Percentiles rank a stretch among this genome's conserved stretches.
Evolutionary conservation across 1,284 basidiomycete species (phyloP).

Genomic region (Sparassis latifolia): DNA sequence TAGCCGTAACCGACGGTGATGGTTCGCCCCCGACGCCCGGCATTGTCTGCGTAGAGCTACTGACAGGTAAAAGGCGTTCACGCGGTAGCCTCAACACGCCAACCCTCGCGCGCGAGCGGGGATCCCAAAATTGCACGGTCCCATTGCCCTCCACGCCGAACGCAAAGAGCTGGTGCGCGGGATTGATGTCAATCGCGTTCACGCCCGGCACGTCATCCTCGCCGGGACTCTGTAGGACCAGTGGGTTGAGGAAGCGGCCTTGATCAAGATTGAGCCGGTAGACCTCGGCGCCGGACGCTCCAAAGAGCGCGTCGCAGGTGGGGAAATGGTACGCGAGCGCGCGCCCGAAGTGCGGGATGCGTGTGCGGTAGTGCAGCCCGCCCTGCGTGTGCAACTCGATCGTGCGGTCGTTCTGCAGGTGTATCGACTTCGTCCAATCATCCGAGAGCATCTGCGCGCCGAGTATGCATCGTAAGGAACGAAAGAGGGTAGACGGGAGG

Average conservation of each 20-base stretch:
- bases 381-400: conserved; percentile 93
- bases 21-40: conserved; percentile 38
- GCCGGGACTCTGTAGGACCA: conserved; percentile 53
- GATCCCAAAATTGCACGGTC: conserved; percentile 95
- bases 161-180: conserved; percentile 85
- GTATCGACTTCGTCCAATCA: conserved; percentile 99
- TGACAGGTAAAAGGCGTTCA: conserved; percentile 45
- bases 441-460: conserved; percentile 79
- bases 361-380: conserved; percentile 86
- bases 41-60: conserved; percentile 30
- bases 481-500: not conserved
- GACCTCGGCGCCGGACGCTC: conserved; percentile 71
- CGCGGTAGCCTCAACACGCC: conserved; percentile 76
- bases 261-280: conserved; percentile 95
- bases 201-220: conserved; percentile 68
- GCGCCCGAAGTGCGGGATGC: conserved; percentile 93
- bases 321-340: conserved; percentile 70
- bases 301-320: conserved; percentile 57
- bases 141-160: conserved; percentile 86
- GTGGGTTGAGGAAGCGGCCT: conserved; percentile 85
- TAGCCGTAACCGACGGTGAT: conserved; percentile 72
- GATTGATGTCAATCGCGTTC: conserved; percentile 91
- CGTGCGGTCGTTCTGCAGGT: conserved; percentile 94
- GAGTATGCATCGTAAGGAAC: not conserved
- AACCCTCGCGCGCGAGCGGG: conserved; percentile 74